A percentile compares a stretch with the other conserved stretches of the same genome.
phyloP scores from a whole-genome alignment of 257 asterid genomes.

The Ligustrum vulgare region DNA sequence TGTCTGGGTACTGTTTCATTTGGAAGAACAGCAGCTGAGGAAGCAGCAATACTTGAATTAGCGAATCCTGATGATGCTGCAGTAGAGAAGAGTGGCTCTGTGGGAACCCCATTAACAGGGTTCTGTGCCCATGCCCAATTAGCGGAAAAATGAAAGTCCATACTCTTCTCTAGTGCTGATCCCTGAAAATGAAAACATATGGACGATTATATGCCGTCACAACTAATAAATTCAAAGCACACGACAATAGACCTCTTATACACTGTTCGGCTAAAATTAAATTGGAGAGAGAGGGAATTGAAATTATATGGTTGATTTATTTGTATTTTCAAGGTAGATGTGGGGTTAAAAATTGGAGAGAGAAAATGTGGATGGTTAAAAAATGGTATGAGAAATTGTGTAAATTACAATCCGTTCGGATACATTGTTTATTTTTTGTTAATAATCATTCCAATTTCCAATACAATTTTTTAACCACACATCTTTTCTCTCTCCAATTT shows the following conservation, averaged over 20 bases:
- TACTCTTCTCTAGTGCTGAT: slow-evolving; percentile 59
- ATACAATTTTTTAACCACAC: no score
- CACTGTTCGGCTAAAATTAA: no score
- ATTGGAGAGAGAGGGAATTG: no score
- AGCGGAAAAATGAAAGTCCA: slow-evolving; percentile 43
- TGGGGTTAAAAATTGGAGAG: no score
- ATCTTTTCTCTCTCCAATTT: no score
- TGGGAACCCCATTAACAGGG: slow-evolving; percentile 33
- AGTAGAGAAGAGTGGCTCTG: slow-evolving; percentile 55
- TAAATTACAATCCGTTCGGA: no score
- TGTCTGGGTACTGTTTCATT: slow-evolving; percentile 28
- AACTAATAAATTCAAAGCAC: not conserved
- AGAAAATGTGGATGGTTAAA: no score
- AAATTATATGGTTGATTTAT: no score
- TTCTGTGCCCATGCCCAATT: slow-evolving; percentile 45
- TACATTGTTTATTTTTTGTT: no score
- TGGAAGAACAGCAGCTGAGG: slow-evolving; percentile 46
- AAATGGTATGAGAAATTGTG: no score
- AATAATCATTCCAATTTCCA: no score
- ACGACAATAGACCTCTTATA: not conserved
- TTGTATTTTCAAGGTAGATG: no score
- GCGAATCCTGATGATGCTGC: slow-evolving; percentile 99
- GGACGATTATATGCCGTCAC: not conserved
- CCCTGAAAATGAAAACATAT: slow-evolving; percentile 44
- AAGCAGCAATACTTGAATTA: slow-evolving; percentile 41